Evolutionary conservation across 139 green algal genomes (phyloP), one percentile per base, ranked within the genome.

Genomic region (Chlorella vulgaris): DNA sequence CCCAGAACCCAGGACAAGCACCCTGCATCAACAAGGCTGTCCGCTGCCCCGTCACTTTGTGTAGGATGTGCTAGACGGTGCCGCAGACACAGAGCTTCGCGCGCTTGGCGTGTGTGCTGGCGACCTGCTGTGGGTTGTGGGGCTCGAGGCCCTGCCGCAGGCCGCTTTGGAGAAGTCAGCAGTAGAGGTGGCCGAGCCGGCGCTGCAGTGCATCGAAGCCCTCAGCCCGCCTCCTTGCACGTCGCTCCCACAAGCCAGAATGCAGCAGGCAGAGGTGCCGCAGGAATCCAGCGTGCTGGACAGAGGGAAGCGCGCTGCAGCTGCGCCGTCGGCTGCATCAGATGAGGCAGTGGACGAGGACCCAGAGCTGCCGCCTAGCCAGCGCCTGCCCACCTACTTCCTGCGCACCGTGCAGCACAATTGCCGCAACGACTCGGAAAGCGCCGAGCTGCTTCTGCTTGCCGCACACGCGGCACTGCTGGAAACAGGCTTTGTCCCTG

Each of bases 41-140:
- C 66, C 8, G 2, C 39, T 13, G 22, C 40, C 21, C 28, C 47
- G 21, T 31, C 21, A 21, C 4, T 8, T 47, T 4, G 4, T 42
- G 47, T 65, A 83, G 77, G 66, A 76, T 33, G 39, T 36, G 24
- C 65, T 83, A 0, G 28, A 10, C 4, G 77, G 77, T 4, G 7
- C 33, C 19, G 26, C 50, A 7, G 63, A 80, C 4, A 71, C 81
- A 8, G 42, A 47, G 0, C 31, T 88, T 33, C 81, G 35, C 3
- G 31, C 51, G 40, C 50, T 88, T 29, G 78, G 85, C 15, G 63
- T 90, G 24, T 78, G 79, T 51, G 31, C n/a, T 55, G 86, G 86
- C 35, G 86, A 90, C 38, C 50, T 87, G 35, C 33, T 90, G n/a
- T 90, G 86, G 86, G 39, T 88, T 15, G 62, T 88, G 7, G n/a